Conservation (phyloP, 2,329 filamentous ascomycete species). For the Lachnellula occidentalis region DNA sequence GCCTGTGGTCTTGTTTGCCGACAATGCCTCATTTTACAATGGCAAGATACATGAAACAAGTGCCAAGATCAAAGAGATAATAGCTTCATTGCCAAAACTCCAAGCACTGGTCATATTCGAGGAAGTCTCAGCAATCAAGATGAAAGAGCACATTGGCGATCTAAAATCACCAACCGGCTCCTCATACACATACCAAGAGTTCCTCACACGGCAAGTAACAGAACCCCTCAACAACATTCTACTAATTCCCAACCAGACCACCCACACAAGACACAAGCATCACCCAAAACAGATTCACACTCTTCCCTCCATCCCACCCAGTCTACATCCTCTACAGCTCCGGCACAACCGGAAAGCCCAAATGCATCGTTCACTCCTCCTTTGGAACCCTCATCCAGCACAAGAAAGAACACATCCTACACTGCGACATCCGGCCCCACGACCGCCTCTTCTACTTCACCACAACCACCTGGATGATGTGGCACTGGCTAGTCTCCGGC, state of each 20-base stretch:
- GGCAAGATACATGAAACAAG: conserved; percentile 80
- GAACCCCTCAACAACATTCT: background rate
- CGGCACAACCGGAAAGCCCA: conserved; percentile 81
- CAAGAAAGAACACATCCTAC: conserved; percentile 91
- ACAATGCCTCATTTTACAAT: conserved; percentile 87
- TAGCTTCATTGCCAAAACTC: conserved; percentile 55
- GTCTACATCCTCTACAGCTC: conserved; percentile 92
- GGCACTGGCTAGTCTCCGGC: conserved; percentile 91
- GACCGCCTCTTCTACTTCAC: conserved; percentile 90
- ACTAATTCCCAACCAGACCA: background rate
- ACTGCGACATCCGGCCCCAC: conserved; percentile 69
- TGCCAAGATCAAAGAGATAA: conserved; percentile 73
- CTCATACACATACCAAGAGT: conserved; percentile 35
- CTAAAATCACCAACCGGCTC: conserved; percentile 1
- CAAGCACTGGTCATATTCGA: conserved; percentile 70
- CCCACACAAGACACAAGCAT: background rate
- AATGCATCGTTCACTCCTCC: conserved; percentile 90
- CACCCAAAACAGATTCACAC: conserved; percentile 59
- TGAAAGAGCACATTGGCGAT: conserved; percentile 30
- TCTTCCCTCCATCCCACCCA: conserved; percentile 78
- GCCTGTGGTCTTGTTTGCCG: conserved; percentile 77
- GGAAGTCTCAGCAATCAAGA: conserved; percentile 44
- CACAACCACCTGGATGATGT: conserved; percentile 99
- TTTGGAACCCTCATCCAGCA: conserved; percentile 89
- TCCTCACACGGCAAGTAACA: conserved; percentile 33